phyloP scores from a whole-genome alignment of 192 early-diverging fungal species.

The Spizellomyces punctatus region DNA sequence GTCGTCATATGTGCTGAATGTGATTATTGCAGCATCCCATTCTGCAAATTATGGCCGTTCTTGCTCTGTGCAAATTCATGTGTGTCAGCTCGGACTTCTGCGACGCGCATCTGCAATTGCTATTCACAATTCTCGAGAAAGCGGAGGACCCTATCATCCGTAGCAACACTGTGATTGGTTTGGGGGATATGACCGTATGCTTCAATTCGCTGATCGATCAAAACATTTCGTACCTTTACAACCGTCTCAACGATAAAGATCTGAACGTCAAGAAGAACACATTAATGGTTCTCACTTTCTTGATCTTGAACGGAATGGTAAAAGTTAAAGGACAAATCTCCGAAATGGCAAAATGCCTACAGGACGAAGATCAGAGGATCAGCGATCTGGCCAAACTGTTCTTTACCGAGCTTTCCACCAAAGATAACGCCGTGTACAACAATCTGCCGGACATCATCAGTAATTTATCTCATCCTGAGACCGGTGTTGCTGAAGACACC shows the following conservation, averaged over 20 bases:
- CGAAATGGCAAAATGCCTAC: constrained; percentile 98
- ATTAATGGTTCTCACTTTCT: constrained; percentile 97
- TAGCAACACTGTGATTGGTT: constrained; percentile 91
- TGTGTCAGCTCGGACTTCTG: constrained; percentile 95
- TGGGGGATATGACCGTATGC: constrained; percentile 98
- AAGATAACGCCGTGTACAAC: constrained; percentile 99
- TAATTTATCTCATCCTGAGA: constrained; percentile 71
- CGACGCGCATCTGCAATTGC: constrained; percentile 85
- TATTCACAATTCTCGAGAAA: constrained; percentile 88
- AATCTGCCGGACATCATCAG: constrained; percentile 98
- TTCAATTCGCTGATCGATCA: constrained; percentile 97
- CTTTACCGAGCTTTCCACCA: constrained; percentile 92
- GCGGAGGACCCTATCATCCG: constrained; percentile 83
- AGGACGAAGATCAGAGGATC: constrained; percentile 79
- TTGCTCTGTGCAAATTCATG: constrained; percentile 95
- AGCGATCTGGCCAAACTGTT: constrained; percentile 92
- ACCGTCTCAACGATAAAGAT: constrained; percentile 80
- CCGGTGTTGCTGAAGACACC: constrained; percentile 75
- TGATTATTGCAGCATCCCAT: constrained; percentile 55
- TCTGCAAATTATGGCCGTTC: constrained; percentile 85
- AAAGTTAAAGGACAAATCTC: constrained; percentile 98
- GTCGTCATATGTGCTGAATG: constrained; percentile 24
- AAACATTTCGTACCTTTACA: constrained; percentile 94
- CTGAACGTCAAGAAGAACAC: constrained; percentile 89
- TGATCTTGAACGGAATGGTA: constrained; percentile 99